Evolutionary conservation across 805 yeast species (phyloP).

Genomic region (Kuraishia hungarica): DNA sequence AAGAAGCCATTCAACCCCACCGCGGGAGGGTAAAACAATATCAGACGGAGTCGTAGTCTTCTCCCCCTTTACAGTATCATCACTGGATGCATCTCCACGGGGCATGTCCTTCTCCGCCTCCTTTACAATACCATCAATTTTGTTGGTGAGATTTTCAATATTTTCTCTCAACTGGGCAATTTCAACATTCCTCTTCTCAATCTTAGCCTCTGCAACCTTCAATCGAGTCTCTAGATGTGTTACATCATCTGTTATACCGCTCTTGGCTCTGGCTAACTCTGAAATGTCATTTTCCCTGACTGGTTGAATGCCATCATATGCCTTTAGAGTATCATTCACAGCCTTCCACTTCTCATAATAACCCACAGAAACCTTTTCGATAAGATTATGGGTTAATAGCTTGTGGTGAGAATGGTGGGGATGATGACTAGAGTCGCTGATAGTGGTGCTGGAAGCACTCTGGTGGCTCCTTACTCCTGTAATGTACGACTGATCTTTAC

Average conservation of each 20-base stretch:
- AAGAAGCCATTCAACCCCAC: constrained; percentile 16
- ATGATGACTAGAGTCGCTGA: constrained; percentile 13
- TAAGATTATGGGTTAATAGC: constrained; percentile 54
- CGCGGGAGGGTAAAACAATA: too few species aligned
- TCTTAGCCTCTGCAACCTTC: constrained; percentile 16
- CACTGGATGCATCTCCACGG: too few species aligned
- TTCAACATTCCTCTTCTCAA: constrained; percentile 14
- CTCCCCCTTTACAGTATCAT: too few species aligned
- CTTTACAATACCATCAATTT: neutral
- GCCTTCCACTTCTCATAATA: constrained; percentile 32
- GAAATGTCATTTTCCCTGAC: constrained; percentile 33
- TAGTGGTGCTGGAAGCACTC: constrained; percentile 11
- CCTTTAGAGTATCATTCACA: constrained; percentile 38
- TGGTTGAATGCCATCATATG: constrained; percentile 30
- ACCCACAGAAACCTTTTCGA: constrained; percentile 41
- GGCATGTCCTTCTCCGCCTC: neutral
- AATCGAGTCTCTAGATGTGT: constrained; percentile 27
- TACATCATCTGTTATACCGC: constrained; percentile 37
- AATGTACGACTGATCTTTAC: constrained; percentile 16
- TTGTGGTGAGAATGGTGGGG: constrained; percentile 17
- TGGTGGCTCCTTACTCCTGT: constrained; percentile 22
- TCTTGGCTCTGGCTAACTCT: constrained; percentile 33
- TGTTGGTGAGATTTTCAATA: constrained; percentile 4
- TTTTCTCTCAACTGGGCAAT: constrained; percentile 10
- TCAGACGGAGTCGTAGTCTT: too few species aligned